Evolutionary conservation across 768 basidiomycete genomes (phyloP).

Genomic region (Lepiota brunneoincarnata): DNA sequence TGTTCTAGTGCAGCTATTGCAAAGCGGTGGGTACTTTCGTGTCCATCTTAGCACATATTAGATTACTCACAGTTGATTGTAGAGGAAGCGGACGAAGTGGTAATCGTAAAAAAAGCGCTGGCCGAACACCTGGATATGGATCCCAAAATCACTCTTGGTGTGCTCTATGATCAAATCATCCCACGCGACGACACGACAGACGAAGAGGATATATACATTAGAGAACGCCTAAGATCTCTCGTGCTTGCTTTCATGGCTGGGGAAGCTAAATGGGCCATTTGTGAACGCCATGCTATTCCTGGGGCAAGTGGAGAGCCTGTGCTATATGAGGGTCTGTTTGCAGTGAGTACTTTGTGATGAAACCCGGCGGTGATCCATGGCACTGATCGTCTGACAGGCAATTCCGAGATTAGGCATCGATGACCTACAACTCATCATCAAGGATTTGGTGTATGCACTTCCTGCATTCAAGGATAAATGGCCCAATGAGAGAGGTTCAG

Average conservation of each 20-base stretch:
- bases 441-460: conserved; percentile 13
- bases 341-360: conserved; percentile 33
- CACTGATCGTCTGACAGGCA: conserved; percentile 34
- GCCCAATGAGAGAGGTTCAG: conserved; percentile 5
- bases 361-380: background rate
- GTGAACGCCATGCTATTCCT: conserved; percentile 38
- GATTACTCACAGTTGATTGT: background rate
- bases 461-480: conserved; percentile 8
- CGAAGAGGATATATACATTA: conserved; percentile 55
- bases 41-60: background rate
- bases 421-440: conserved; percentile 41
- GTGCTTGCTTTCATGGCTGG: conserved; percentile 59
- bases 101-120: conserved; percentile 57
- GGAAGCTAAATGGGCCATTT: conserved; percentile 45
- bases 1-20: conserved; percentile 71
- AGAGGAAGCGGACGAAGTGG: conserved; percentile 70
- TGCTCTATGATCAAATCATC: conserved; percentile 66
- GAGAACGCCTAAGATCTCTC: conserved; percentile 54
- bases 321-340: conserved; percentile 45
- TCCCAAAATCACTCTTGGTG: conserved; percentile 55
- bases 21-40: conserved; percentile 52
- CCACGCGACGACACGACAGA: conserved; percentile 49
- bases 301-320: conserved; percentile 45
- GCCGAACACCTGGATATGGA: conserved; percentile 65
- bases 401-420: conserved; percentile 38